Conservation (phyloP, 2,329 filamentous ascomycete species). For the Aspergillus brasiliensis region DNA sequence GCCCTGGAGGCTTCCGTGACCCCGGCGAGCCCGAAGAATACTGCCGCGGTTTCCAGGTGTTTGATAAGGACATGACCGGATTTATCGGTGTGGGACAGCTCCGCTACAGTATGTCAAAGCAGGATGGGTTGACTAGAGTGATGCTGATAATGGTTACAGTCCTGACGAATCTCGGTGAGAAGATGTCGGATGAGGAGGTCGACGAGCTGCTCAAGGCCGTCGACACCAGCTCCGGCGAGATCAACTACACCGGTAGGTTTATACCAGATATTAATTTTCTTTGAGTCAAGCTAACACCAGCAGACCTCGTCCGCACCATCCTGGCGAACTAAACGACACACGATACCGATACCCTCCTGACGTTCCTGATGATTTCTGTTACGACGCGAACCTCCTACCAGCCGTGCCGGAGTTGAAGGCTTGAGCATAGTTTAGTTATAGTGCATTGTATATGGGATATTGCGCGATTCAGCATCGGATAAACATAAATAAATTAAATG, state of each 20-base stretch:
- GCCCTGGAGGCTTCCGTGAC: conserved; percentile 96
- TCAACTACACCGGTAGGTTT: conserved; percentile 88
- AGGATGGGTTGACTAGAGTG: neutral
- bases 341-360: conserved; percentile 33
- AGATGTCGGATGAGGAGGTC: conserved; percentile 98
- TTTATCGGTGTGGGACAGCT: conserved; percentile 97
- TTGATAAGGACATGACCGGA: conserved; percentile 98
- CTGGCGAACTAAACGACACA: conserved; percentile 69
- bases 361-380: conserved; percentile 23
- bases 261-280: neutral
- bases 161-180: conserved; percentile 95
- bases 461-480: conserved; percentile 3
- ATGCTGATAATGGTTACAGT: conserved; percentile 52
- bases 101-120: conserved; percentile 68
- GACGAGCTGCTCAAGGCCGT: conserved; percentile 98
- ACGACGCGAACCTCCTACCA: conserved; percentile 12
- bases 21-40: conserved; percentile 98
- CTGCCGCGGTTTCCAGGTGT: conserved; percentile 97
- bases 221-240: conserved; percentile 91
- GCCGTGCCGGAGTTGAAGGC: conserved; percentile 5
- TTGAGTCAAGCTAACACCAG: neutral
- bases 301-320: conserved; percentile 82
- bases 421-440: conserved; percentile 12
- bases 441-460: conserved; percentile 5
- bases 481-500: neutral